Conservation (phyloP, 2,329 filamentous ascomycete genomes). For the Cadophora malorum region DNA sequence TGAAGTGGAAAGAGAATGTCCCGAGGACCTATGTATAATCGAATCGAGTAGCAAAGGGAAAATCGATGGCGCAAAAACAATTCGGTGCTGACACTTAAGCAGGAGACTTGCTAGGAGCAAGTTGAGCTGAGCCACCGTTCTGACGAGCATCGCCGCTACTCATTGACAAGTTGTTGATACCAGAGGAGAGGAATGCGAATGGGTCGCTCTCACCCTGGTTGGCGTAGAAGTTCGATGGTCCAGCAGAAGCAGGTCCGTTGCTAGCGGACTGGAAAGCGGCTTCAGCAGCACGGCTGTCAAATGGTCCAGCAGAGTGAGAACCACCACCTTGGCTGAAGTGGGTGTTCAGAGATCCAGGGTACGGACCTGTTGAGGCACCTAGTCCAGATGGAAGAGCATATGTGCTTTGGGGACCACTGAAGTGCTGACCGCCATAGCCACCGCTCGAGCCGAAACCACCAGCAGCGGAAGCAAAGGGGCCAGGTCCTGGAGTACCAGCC, state of each 20-base stretch:
- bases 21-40: conserved; percentile 42
- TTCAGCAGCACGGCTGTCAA: conserved; percentile 92
- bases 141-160: conserved; percentile 68
- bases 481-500: conserved; percentile 80
- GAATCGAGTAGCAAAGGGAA: conserved; percentile 33
- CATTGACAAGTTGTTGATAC: conserved; percentile 76
- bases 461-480: conserved; percentile 73
- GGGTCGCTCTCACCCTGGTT: conserved; percentile 71
- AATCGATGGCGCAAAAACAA: conserved; percentile 38
- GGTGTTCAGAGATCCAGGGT: conserved; percentile 77
- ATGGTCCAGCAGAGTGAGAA: conserved; percentile 83
- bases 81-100: conserved; percentile 37
- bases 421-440: conserved; percentile 76
- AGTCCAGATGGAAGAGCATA: conserved; percentile 89
- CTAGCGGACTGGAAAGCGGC: conserved; percentile 91
- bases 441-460: conserved; percentile 70
- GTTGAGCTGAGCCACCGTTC: conserved; percentile 56
- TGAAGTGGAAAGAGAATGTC: conserved; percentile 33
- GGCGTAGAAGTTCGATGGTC: conserved; percentile 73
- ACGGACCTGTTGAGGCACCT: conserved; percentile 77
- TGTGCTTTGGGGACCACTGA: conserved; percentile 84
- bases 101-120: conserved; percentile 46
- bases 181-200: conserved; percentile 79
- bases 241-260: conserved; percentile 79
- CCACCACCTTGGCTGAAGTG: conserved; percentile 77